Percentiles rank a stretch among this genome's conserved stretches.
These are phyloP conservation scores for Suhomyces prunicola DNA, from an alignment of 805 yeast species.

Conservation along the genomic window DNA sequence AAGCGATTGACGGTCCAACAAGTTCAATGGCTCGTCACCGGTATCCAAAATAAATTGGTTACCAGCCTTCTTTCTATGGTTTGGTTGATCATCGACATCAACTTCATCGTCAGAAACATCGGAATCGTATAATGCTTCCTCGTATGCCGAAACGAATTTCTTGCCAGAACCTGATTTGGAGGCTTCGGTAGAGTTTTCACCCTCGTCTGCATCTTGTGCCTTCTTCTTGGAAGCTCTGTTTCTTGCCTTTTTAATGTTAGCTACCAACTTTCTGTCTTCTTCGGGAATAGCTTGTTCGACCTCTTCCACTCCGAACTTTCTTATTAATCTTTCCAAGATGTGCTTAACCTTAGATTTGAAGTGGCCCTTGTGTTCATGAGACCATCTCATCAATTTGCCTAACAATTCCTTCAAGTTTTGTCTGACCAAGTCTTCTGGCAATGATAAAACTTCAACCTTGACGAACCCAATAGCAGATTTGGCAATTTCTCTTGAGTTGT, in stretches of 20 bases:
- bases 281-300: conserved; percentile 85
- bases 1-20: conserved; percentile 78
- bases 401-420: conserved; percentile 65
- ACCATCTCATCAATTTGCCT: conserved; percentile 79
- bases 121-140: conserved; percentile 82
- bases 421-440: conserved; percentile 74
- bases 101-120: conserved; percentile 59
- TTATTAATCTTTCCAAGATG: conserved; percentile 82
- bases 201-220: conserved; percentile 39
- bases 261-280: conserved; percentile 77
- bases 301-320: conserved; percentile 88
- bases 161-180: conserved; percentile 25
- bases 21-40: conserved; percentile 77
- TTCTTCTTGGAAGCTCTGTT: conserved; percentile 80
- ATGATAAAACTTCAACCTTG: conserved; percentile 78
- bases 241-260: conserved; percentile 81
- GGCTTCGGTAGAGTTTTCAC: conserved; percentile 15
- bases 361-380: conserved; percentile 93
- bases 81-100: conserved; percentile 46
- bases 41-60: conserved; percentile 75
- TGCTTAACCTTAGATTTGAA: conserved; percentile 92
- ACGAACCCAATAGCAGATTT: conserved; percentile 93
- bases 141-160: conserved; percentile 81
- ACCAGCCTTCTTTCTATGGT: conserved; percentile 24
- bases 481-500: conserved; percentile 89